These are phyloP conservation scores for Saccharum spontaneum DNA, from an alignment of 176 grass and related monocot species.

Conservation along the genomic window DNA sequence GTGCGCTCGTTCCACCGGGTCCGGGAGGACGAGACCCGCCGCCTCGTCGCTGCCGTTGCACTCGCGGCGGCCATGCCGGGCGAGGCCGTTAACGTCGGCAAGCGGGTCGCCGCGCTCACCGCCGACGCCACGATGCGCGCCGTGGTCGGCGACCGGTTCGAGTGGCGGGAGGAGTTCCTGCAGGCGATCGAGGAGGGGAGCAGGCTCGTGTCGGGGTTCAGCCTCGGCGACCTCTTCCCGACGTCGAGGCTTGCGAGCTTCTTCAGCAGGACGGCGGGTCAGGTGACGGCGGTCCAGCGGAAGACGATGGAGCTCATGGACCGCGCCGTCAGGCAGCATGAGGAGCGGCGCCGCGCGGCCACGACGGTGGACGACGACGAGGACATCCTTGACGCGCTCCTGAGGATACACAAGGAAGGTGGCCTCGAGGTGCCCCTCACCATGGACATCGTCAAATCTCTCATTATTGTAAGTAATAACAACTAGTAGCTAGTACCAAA, in stretches of 20 bases:
- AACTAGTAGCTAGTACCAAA: too few relatives aligned
- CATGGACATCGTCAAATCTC: not conserved
- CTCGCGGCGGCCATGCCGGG: not conserved
- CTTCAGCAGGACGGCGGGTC: not conserved
- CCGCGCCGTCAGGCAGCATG: conserved; percentile 22
- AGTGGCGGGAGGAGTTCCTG: not conserved
- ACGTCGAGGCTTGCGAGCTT: not conserved
- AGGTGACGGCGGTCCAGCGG: not conserved
- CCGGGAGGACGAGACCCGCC: conserved; percentile 35
- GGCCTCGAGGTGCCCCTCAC: not conserved
- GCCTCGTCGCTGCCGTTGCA: conserved; percentile 4
- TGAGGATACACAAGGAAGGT: not conserved
- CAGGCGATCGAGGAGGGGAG: not conserved
- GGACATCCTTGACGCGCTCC: not conserved
- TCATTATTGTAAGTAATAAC: too few relatives aligned
- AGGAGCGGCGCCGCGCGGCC: not conserved
- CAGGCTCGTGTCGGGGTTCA: not conserved
- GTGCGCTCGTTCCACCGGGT: conserved; percentile 17
- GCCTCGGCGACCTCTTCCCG: not conserved
- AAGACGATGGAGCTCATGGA: conserved; percentile 27
- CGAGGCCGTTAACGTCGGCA: not conserved
- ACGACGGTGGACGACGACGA: not conserved
- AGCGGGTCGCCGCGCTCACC: not conserved
- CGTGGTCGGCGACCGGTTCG: not conserved
- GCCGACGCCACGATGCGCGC: not conserved